Evolutionary conservation across 2,329 filamentous ascomycete species (phyloP), one percentile per base, ranked within the genome.

Genomic region (Nemania sp.): DNA sequence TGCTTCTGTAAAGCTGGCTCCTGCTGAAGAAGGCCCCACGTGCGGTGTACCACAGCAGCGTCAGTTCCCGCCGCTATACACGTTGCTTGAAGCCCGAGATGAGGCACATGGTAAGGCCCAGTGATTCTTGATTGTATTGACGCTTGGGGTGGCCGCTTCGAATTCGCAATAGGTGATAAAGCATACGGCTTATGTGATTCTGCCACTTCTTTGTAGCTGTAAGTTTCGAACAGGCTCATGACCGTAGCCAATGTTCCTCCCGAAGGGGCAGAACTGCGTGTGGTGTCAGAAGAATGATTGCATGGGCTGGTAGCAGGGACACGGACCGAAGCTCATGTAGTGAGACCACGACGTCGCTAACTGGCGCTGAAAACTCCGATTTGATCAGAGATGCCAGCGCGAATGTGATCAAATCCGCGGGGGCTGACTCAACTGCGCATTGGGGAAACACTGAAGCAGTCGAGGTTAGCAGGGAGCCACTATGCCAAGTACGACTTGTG

Each of bases 231-330:
- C 19, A 84, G 60, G 41, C 68, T 79, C 12, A 97, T 70, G 3
- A 85, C 74, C 0, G 90, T 91, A 28, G 82, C 78, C 4, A 92
- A 72, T 2, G 89, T 86, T 41, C 86, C 86, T n/a, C 85, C 85
- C 1, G 84, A 88, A 2, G 82, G 79, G 1, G 71, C 63, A 22
- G 73, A 68, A 39, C 77, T 82, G 26, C n/a, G n/a, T 39, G 34
- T n/a, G 28, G n/a, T 11, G 17, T 43, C 49, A 54, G 45, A 23
- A 11, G 17, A 15, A 33, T 28, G 20, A 20, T 23, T 30, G 11
- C 23, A 17, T 6, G 24, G 39, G 14, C 17, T 9, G 6, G 17
- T 37, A 17, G 19, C n/a, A 37, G 33, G 17, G 4, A 20, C 23
- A 61, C 43, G 55, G 66, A 77, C 75, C 62, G 70, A 28, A 77